These are phyloP conservation scores for Beverwykella pulmonaria DNA, from an alignment of 495 filamentous ascomycete genomes.

Conservation along the genomic window DNA sequence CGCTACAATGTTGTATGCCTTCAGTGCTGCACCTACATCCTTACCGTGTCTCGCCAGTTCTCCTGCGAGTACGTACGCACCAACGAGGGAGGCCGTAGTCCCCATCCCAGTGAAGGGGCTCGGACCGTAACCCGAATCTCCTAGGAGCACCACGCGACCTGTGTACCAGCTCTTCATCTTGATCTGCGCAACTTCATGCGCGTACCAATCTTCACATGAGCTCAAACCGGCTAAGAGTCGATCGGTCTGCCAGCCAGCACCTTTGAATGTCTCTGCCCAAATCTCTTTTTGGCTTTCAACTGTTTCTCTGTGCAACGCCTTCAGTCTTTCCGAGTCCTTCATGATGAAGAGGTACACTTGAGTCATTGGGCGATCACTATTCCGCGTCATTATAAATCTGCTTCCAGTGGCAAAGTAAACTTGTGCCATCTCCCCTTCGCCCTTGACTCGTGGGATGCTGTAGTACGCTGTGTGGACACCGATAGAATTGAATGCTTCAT, in stretches of 20 bases:
- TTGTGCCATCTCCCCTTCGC: conserved; percentile 47
- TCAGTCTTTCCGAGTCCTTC: conserved; percentile 38
- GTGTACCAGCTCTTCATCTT: conserved; percentile 29
- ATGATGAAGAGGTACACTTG: conserved; percentile 49
- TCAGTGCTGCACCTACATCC: conserved; percentile 7
- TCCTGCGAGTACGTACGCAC: conserved; percentile 44
- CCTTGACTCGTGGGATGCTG: conserved; percentile 34
- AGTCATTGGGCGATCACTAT: conserved; percentile 42
- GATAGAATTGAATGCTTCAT: conserved; percentile 2
- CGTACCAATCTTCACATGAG: conserved; percentile 54
- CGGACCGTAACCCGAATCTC: conserved; percentile 42
- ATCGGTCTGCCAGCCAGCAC: conserved; percentile 52
- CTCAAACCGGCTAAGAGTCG: conserved; percentile 47
- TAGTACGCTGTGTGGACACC: conserved; percentile 35
- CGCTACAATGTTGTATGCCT: conserved; percentile 5
- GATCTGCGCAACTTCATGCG: conserved; percentile 35
- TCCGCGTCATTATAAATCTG: conserved; percentile 47
- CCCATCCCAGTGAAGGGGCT: conserved; percentile 38
- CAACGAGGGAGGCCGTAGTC: conserved; percentile 38
- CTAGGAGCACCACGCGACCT: conserved; percentile 40
- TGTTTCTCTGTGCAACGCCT: conserved; percentile 8
- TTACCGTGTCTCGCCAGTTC: conserved; percentile 32
- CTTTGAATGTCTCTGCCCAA: conserved; percentile 49
- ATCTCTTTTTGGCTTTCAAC: conserved; percentile 25
- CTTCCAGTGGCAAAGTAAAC: conserved; percentile 44